Conservation (phyloP, 805 yeast species). For the Wickerhamiella nectarea region DNA sequence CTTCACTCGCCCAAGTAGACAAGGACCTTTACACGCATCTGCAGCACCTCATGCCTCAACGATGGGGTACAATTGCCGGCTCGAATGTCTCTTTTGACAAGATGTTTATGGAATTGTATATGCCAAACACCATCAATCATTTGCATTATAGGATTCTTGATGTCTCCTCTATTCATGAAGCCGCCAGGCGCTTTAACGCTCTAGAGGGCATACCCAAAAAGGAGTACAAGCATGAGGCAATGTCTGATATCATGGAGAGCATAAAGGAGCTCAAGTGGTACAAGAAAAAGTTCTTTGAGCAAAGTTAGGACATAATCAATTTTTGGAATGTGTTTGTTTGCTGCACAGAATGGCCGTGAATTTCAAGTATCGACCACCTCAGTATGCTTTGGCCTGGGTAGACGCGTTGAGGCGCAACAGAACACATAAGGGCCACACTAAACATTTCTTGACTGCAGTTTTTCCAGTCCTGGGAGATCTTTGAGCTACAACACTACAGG, state of each 20-base stretch:
- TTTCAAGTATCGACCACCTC: no score
- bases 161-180: slow-evolving; percentile 71
- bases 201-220: slow-evolving; percentile 39
- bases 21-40: slow-evolving; percentile 50
- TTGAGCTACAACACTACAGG: no score
- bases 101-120: slow-evolving; percentile 65
- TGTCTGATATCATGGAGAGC: slow-evolving; percentile 76
- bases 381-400: no score
- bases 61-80: slow-evolving; percentile 67
- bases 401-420: no score
- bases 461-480: no score
- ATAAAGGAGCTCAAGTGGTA: slow-evolving; percentile 74
- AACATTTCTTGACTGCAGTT: no score
- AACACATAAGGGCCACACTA: no score
- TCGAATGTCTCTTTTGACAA: slow-evolving; percentile 87
- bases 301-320: no score
- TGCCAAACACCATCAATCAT: slow-evolving; percentile 53
- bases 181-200: slow-evolving; percentile 19
- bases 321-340: no score
- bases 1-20: slow-evolving; percentile 49
- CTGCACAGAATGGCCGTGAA: no score
- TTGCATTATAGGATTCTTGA: slow-evolving; percentile 73
- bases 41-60: slow-evolving; percentile 34
- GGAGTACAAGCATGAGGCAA: slow-evolving; percentile 68
- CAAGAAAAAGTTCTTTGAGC: slow-evolving; percentile 34